A percentile compares a stretch with the other conserved stretches of the same genome.
Evolutionary conservation across 2,329 filamentous ascomycete genomes (phyloP).

Genomic region (Sclerotinia nivalis): DNA sequence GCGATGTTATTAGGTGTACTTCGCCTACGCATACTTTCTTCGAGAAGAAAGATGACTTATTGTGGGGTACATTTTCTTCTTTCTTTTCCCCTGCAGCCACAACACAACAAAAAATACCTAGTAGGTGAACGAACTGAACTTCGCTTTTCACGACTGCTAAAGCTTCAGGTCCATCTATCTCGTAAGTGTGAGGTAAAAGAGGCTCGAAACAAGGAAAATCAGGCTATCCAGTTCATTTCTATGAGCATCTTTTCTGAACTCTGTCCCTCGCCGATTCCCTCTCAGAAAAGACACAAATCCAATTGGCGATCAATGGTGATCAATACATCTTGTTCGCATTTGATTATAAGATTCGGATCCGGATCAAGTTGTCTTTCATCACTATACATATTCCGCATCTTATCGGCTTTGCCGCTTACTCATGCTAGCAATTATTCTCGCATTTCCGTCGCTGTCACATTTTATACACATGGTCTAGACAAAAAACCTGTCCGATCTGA

Average conservation of each 20-base stretch:
- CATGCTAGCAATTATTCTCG: neutral
- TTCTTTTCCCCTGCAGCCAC: constrained; percentile 4
- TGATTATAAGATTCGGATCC: neutral
- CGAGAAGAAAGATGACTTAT: constrained; percentile 9
- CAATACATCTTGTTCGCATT: neutral
- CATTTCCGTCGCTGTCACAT: constrained; percentile 12
- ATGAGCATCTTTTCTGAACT: neutral
- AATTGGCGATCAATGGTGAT: neutral
- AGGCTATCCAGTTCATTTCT: neutral
- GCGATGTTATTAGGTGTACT: neutral
- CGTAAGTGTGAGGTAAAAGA: constrained; percentile 12
- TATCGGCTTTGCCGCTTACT: constrained; percentile 1
- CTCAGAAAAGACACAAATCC: neutral
- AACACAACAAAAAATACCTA: neutral
- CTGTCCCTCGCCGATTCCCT: neutral
- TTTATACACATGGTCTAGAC: neutral
- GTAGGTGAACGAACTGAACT: neutral
- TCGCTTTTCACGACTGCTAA: constrained; percentile 1
- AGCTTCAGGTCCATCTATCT: constrained; percentile 7
- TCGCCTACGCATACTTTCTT: neutral
- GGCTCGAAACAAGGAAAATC: neutral
- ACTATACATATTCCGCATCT: neutral
- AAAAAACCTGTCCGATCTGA: neutral
- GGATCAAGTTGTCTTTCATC: constrained; percentile 6
- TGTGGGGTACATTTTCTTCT: constrained; percentile 9